These are phyloP conservation scores for Crithidia brevicula DNA, from an alignment of 208 protist species.

Conservation along the genomic window DNA sequence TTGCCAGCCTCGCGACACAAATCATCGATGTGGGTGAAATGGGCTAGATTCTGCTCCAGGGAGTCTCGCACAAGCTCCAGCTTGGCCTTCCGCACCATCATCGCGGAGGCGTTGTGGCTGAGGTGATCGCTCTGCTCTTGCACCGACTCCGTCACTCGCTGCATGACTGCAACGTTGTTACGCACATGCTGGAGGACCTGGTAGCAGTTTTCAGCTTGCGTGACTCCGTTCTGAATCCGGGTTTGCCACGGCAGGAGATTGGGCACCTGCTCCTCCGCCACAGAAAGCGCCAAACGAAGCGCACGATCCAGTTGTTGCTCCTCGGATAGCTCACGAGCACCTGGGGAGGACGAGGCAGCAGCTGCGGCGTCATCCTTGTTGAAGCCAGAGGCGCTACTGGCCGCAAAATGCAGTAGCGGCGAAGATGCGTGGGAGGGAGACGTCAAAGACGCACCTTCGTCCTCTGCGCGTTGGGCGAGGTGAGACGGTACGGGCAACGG, in stretches of 20 bases:
- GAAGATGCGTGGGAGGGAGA: not conserved
- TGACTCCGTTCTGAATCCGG: constrained; percentile 39
- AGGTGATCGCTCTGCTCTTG: constrained; percentile 80
- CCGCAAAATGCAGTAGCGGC: not conserved
- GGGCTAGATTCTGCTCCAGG: constrained; percentile 66
- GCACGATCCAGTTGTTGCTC: constrained; percentile 23
- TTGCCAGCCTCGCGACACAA: constrained; percentile 70
- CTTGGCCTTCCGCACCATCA: constrained; percentile 75
- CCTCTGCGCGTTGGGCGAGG: not conserved
- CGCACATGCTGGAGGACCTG: constrained; percentile 46
- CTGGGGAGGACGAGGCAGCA: not conserved
- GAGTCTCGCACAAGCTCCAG: constrained; percentile 79
- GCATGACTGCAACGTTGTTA: constrained; percentile 60
- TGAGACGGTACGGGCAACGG: constrained; percentile 39
- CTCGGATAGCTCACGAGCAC: not conserved
- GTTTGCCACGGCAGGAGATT: constrained; percentile 52
- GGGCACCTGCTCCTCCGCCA: constrained; percentile 54
- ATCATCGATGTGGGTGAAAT: constrained; percentile 85
- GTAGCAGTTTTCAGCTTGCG: constrained; percentile 56
- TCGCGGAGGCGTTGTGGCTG: constrained; percentile 71
- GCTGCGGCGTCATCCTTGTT: not conserved
- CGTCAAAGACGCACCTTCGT: too few relatives aligned
- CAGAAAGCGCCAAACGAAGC: constrained; percentile 23
- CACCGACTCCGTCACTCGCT: constrained; percentile 66
- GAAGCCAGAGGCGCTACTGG: not conserved